Conservation (phyloP, 2,329 filamentous ascomycete species). For the Aureobasidium uvarum region DNA sequence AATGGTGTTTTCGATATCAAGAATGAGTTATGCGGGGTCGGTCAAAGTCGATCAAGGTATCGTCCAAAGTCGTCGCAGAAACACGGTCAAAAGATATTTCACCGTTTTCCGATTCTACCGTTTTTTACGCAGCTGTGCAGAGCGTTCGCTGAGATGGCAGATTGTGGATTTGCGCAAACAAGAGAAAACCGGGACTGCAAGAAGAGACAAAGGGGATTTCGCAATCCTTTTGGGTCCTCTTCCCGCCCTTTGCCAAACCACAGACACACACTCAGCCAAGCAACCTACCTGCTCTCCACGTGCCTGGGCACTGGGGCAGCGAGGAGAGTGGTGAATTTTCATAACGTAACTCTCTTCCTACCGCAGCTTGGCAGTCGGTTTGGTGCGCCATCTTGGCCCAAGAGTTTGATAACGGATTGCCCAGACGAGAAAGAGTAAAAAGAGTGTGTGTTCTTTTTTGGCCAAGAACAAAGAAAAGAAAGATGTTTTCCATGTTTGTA, state of each 20-base stretch:
- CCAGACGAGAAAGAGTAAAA: slow-evolving; percentile 19
- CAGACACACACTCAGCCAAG: background rate
- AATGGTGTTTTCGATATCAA: background rate
- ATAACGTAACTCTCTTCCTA: slow-evolving; percentile 9
- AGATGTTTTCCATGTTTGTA: background rate
- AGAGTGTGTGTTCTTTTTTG: background rate
- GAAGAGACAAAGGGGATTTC: background rate
- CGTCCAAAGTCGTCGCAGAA: background rate
- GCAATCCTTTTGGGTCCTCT: background rate
- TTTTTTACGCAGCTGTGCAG: background rate
- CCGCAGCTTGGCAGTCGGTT: slow-evolving; percentile 9
- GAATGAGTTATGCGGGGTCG: background rate
- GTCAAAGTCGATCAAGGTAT: background rate
- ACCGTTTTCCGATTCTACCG: slow-evolving; percentile 12
- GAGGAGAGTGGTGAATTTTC: slow-evolving; percentile 11
- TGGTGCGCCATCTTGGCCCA: slow-evolving; percentile 10
- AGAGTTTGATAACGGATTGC: slow-evolving; percentile 13
- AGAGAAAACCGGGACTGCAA: background rate
- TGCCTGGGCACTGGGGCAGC: background rate
- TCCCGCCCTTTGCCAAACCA: slow-evolving; percentile 1
- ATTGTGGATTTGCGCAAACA: background rate
- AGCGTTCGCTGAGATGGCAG: background rate
- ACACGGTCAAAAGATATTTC: background rate
- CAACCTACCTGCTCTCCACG: slow-evolving; percentile 3
- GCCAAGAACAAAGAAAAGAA: slow-evolving; percentile 14